phyloP scores from a whole-genome alignment of 2,329 filamentous ascomycete genomes.

The Xylariaceae sp. region DNA sequence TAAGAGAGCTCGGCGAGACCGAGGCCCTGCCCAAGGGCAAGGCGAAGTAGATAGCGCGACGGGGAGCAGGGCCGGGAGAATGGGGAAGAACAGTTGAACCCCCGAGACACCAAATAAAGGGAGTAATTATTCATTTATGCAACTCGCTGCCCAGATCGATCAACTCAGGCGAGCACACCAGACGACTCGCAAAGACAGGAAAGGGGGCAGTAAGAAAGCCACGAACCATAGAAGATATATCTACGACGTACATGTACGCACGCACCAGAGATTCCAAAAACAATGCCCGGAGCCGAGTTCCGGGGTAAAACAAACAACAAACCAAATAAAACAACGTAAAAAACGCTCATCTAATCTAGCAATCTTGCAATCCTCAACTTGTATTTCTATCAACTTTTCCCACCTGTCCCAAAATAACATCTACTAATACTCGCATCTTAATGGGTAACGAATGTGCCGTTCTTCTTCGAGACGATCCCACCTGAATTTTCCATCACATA shows the following conservation, averaged over 20 bases:
- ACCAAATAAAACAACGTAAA: not conserved
- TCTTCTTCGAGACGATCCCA: not conserved
- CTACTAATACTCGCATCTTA: not conserved
- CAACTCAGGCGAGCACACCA: not conserved
- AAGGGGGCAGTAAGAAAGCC: not conserved
- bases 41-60: slow-evolving; percentile 49
- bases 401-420: not conserved
- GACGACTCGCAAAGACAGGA: not conserved
- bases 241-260: no score
- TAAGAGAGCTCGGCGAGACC: slow-evolving; percentile 78
- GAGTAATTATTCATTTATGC: not conserved
- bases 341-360: not conserved
- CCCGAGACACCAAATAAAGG: no score
- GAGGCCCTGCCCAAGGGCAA: slow-evolving; percentile 80
- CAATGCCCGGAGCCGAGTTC: not conserved
- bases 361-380: no score
- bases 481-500: not conserved
- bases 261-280: not conserved
- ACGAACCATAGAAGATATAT: not conserved
- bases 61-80: not conserved
- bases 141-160: not conserved
- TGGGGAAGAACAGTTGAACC: no score
- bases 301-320: not conserved
- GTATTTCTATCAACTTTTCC: not conserved
- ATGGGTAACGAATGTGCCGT: not conserved